Percentiles rank a stretch among this genome's conserved stretches.
phyloP scores from a whole-genome alignment of 371 early-diverging fungal genomes.

The Mucor plumbeus region DNA sequence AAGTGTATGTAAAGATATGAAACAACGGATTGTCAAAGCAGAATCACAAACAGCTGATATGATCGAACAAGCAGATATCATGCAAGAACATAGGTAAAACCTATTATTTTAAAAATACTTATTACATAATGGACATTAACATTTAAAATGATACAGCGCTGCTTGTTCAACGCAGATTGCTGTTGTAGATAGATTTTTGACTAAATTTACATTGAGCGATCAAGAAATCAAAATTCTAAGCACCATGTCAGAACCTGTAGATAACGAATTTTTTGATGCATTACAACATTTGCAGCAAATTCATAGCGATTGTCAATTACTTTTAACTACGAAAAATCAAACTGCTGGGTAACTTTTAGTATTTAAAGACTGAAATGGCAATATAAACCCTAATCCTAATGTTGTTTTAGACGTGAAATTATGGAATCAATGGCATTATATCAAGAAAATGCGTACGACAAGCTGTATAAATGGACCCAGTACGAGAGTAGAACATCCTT shows the following conservation, averaged over 20 bases:
- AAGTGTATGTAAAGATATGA: slow-evolving; percentile 67
- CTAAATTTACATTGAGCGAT: slow-evolving; percentile 73
- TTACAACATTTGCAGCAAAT: slow-evolving; percentile 74
- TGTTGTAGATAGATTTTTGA: slow-evolving; percentile 65
- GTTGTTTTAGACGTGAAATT: slow-evolving; percentile 68
- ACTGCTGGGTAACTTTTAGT: slow-evolving; percentile 67
- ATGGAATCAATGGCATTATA: slow-evolving; percentile 75
- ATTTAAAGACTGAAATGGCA: not conserved
- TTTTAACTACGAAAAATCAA: slow-evolving; percentile 78
- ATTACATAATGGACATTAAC: not conserved
- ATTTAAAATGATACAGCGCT: slow-evolving; percentile 32
- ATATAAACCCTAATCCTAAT: not conserved
- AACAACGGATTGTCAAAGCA: slow-evolving; percentile 56
- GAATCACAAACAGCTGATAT: slow-evolving; percentile 63
- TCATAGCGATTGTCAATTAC: slow-evolving; percentile 77
- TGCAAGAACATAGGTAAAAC: slow-evolving; percentile 65
- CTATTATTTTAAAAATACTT: too few species aligned
- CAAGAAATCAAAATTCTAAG: slow-evolving; percentile 64
- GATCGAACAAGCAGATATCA: slow-evolving; percentile 68
- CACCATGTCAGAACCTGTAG: slow-evolving; percentile 56
- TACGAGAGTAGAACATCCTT: slow-evolving; percentile 69
- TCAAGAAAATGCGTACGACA: slow-evolving; percentile 80
- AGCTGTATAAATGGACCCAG: slow-evolving; percentile 82
- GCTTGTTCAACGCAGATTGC: slow-evolving; percentile 57
- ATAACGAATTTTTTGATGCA: slow-evolving; percentile 73